Evolutionary conservation across 2,329 filamentous ascomycete species (phyloP).

Genomic region (Endothia cerciana): DNA sequence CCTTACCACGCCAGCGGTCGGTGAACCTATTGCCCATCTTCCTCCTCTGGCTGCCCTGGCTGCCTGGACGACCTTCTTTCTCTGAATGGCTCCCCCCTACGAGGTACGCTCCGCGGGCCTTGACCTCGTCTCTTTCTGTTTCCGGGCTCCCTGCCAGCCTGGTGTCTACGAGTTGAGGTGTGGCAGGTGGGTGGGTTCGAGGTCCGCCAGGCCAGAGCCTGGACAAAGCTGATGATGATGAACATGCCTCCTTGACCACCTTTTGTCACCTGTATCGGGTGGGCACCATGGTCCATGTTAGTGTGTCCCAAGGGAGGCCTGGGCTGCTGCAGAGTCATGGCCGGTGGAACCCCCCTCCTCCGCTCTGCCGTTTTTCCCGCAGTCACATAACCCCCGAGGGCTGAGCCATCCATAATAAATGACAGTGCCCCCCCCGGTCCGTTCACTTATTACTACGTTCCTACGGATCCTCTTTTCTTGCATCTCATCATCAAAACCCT

Average conservation of each 20-base stretch:
- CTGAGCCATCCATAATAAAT: constrained; percentile 25
- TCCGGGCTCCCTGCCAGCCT: no score
- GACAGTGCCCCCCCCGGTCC: constrained; percentile 16
- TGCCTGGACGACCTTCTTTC: background rate
- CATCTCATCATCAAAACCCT: constrained; percentile 9
- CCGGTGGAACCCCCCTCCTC: constrained; percentile 15
- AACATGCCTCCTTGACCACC: constrained; percentile 10
- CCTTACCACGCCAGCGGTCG: background rate
- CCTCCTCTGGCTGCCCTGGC: background rate
- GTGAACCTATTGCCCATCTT: background rate
- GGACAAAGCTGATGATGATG: background rate
- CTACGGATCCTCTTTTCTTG: background rate
- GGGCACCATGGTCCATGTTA: constrained; percentile 15
- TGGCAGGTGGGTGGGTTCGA: background rate
- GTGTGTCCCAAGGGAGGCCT: background rate
- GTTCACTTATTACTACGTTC: background rate
- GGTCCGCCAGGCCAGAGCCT: background rate
- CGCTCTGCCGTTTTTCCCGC: constrained; percentile 12
- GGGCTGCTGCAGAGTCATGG: constrained; percentile 16
- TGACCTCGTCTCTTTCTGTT: no score
- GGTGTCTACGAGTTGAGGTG: background rate
- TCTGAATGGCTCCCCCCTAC: background rate
- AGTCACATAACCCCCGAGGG: constrained; percentile 5
- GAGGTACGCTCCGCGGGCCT: no score
- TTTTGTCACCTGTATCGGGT: constrained; percentile 17